phyloP scores from a whole-genome alignment of 2,329 filamentous ascomycete species.

The Xylaria sp. region DNA sequence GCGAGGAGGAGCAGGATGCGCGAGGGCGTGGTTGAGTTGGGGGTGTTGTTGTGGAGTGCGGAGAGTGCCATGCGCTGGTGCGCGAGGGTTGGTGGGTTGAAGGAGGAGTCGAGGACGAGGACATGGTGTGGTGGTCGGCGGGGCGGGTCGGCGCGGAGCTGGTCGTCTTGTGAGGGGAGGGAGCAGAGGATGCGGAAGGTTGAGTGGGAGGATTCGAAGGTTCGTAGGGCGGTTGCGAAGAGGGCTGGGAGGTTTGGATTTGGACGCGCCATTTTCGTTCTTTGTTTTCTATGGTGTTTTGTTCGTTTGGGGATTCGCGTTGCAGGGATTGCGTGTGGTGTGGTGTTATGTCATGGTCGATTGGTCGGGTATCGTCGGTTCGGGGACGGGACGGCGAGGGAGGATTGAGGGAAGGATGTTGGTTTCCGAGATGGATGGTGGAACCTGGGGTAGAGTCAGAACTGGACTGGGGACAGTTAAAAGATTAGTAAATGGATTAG shows the following conservation, averaged over 20 bases:
- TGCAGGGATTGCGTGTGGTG: not conserved
- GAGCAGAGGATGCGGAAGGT: constrained; percentile 44
- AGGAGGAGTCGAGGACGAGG: constrained; percentile 61
- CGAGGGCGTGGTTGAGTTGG: constrained; percentile 12
- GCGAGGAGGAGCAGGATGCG: constrained; percentile 56
- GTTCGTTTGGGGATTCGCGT: not conserved
- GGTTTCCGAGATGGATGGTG: not conserved
- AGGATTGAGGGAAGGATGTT: not conserved
- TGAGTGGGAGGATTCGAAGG: constrained; percentile 41
- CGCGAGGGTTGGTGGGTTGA: constrained; percentile 61
- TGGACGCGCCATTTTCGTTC: constrained; percentile 21
- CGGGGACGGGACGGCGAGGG: not conserved
- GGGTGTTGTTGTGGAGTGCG: constrained; percentile 30
- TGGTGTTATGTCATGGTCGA: constrained; percentile 1
- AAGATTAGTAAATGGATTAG: not conserved
- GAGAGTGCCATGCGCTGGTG: constrained; percentile 53
- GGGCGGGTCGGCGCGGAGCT: constrained; percentile 17
- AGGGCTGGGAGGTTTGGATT: constrained; percentile 33
- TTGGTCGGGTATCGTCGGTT: too few species aligned
- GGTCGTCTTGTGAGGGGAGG: constrained; percentile 23
- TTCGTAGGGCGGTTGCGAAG: constrained; percentile 41
- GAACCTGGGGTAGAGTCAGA: not conserved
- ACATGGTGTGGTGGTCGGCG: constrained; percentile 35
- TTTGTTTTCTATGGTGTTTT: not conserved
- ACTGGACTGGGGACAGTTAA: not conserved